Conservation (phyloP, 2,329 filamentous ascomycete species). For the Zymoseptoria brevis region DNA sequence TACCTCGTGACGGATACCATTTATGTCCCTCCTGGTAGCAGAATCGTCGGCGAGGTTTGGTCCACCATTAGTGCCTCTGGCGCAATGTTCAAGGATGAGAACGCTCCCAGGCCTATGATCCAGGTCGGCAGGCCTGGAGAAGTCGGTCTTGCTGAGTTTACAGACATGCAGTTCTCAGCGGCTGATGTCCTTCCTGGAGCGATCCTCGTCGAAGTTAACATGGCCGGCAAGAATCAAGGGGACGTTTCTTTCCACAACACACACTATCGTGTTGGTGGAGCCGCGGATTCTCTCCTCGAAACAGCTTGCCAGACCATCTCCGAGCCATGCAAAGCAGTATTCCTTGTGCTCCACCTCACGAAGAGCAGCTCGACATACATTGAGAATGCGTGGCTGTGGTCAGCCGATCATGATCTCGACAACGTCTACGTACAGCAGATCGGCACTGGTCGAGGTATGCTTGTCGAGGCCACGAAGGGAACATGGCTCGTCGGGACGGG, state of each 20-base stretch:
- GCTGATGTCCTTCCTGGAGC: slow-evolving; percentile 39
- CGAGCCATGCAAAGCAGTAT: slow-evolving; percentile 25
- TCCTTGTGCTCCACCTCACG: slow-evolving; percentile 41
- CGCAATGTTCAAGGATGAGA: slow-evolving; percentile 37
- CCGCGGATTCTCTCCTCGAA: slow-evolving; percentile 26
- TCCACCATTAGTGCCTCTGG: slow-evolving; percentile 45
- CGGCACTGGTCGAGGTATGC: slow-evolving; percentile 35
- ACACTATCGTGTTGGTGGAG: slow-evolving; percentile 31
- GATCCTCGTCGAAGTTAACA: slow-evolving; percentile 44
- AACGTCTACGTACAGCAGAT: slow-evolving; percentile 32
- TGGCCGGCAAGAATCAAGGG: slow-evolving; percentile 38
- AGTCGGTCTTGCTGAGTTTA: slow-evolving; percentile 44
- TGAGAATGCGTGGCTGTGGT: slow-evolving; percentile 47
- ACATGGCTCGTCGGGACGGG: slow-evolving; percentile 48
- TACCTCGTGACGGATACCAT: slow-evolving; percentile 43
- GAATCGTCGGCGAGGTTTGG: slow-evolving; percentile 50
- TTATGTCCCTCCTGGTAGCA: slow-evolving; percentile 41
- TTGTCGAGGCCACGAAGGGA: slow-evolving; percentile 35
- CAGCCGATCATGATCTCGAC: slow-evolving; percentile 45
- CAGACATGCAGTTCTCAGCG: slow-evolving; percentile 47
- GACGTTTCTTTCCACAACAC: slow-evolving; percentile 40
- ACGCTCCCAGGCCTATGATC: slow-evolving; percentile 42
- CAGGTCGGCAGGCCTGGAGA: slow-evolving; percentile 46
- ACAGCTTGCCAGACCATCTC: slow-evolving; percentile 36
- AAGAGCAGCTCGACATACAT: slow-evolving; percentile 41